Evolutionary conservation across 1,284 basidiomycete species (phyloP).

Genomic region (Retiboletus flavoniger): DNA sequence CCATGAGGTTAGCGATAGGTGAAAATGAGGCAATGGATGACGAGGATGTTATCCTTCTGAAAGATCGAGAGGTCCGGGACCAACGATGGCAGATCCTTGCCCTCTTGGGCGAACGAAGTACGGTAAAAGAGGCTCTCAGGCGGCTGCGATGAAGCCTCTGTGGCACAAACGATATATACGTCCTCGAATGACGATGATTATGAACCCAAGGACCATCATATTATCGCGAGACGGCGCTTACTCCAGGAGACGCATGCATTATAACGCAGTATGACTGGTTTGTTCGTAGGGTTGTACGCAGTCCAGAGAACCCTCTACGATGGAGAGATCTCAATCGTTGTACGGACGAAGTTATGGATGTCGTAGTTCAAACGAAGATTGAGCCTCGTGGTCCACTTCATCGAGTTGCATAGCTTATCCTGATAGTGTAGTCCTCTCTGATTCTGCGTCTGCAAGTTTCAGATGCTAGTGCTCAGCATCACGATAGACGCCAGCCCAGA

Average conservation of each 20-base stretch:
- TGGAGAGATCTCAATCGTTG: background rate
- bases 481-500: background rate
- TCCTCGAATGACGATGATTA: background rate
- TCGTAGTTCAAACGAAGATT: background rate
- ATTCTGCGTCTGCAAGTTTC: background rate
- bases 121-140: constrained; percentile 62
- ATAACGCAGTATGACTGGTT: background rate
- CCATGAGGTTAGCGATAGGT: constrained; percentile 62
- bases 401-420: too few species aligned
- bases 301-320: background rate
- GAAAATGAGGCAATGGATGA: constrained; percentile 54
- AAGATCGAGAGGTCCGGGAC: constrained; percentile 65
- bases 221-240: background rate
- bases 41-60: constrained; percentile 53
- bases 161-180: background rate
- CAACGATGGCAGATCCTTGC: constrained; percentile 74
- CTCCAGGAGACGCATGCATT: background rate
- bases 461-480: background rate
- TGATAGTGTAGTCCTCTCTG: background rate
- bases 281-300: background rate
- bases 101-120: constrained; percentile 68
- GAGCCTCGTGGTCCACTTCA: background rate
- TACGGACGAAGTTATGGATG: background rate
- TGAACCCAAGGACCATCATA: background rate
- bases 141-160: constrained; percentile 28